These are phyloP conservation scores for Luffa acutangula DNA, from an alignment of 306 rosid species.

Conservation along the genomic window DNA sequence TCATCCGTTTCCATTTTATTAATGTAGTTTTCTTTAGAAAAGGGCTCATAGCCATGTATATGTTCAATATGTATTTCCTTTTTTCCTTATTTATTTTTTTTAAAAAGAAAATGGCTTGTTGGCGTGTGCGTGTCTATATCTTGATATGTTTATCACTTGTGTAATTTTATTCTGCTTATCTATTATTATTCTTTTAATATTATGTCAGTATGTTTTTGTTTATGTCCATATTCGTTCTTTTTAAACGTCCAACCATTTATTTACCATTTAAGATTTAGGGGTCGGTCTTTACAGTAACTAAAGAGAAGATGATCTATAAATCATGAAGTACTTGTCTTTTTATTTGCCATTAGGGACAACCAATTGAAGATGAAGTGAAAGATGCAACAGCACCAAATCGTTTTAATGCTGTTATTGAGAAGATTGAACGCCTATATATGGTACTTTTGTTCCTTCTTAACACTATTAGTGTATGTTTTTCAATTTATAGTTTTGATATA, in stretches of 20 bases:
- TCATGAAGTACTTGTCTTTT: background rate
- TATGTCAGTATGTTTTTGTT: background rate
- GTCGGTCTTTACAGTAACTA: background rate
- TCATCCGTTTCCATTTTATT: background rate
- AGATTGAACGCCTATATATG: constrained; percentile 93
- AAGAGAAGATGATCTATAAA: background rate
- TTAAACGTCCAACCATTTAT: background rate
- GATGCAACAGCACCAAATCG: constrained; percentile 75
- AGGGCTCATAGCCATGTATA: background rate
- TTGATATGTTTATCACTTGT: background rate
- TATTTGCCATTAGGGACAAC: constrained; percentile 41
- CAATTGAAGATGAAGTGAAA: constrained; percentile 45
- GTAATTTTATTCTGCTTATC: background rate
- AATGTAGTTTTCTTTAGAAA: background rate
- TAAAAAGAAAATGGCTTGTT: background rate
- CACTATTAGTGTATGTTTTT: background rate
- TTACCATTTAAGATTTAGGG: background rate
- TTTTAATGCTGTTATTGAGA: constrained; percentile 94
- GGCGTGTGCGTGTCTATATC: background rate
- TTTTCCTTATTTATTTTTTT: background rate
- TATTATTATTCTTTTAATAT: background rate
- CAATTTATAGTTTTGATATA: constrained; percentile 9
- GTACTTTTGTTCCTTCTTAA: constrained; percentile 19
- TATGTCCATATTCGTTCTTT: background rate
- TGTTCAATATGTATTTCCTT: background rate